Evolutionary conservation across 495 filamentous ascomycete species (phyloP).

Genomic region (Rhypophila decipiens): DNA sequence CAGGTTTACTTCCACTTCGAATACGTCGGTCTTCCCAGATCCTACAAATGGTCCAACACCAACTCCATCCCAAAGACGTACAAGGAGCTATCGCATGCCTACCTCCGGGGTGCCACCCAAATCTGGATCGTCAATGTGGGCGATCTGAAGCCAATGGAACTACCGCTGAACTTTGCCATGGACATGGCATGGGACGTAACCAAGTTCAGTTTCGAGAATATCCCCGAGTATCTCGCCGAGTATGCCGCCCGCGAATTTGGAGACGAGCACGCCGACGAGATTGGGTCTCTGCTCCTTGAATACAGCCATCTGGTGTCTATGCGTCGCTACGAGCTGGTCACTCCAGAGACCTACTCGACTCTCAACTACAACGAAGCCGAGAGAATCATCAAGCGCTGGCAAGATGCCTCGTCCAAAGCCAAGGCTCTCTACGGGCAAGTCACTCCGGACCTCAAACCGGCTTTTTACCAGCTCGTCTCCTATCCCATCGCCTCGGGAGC

Average conservation of each 20-base stretch:
- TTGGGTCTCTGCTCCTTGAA: conserved; percentile 44
- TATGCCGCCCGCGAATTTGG: conserved; percentile 44
- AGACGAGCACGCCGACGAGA: conserved; percentile 30
- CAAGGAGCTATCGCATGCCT: conserved; percentile 41
- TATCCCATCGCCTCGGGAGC: conserved; percentile 52
- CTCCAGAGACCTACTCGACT: conserved; percentile 44
- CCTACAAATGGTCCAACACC: conserved; percentile 56
- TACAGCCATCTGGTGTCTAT: conserved; percentile 48
- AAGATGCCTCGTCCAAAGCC: conserved; percentile 34
- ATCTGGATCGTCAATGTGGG: conserved; percentile 66
- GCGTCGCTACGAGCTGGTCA: conserved; percentile 50
- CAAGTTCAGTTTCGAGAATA: conserved; percentile 33
- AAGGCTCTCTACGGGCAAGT: conserved; percentile 38
- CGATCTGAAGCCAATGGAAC: conserved; percentile 52
- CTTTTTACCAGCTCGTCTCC: conserved; percentile 56
- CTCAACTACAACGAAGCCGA: conserved; percentile 60
- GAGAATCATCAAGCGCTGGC: conserved; percentile 46
- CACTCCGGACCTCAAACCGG: conserved; percentile 24
- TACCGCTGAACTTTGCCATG: conserved; percentile 27
- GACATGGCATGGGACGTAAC: conserved; percentile 52
- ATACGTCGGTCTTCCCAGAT: conserved; percentile 48
- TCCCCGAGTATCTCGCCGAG: conserved; percentile 14
- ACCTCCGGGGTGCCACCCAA: conserved; percentile 44
- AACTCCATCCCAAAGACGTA: conserved; percentile 41
- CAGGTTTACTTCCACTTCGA: conserved; percentile 63